phyloP scores from a whole-genome alignment of 2,329 filamentous ascomycete genomes.

The Cyphellophora attinorum region DNA sequence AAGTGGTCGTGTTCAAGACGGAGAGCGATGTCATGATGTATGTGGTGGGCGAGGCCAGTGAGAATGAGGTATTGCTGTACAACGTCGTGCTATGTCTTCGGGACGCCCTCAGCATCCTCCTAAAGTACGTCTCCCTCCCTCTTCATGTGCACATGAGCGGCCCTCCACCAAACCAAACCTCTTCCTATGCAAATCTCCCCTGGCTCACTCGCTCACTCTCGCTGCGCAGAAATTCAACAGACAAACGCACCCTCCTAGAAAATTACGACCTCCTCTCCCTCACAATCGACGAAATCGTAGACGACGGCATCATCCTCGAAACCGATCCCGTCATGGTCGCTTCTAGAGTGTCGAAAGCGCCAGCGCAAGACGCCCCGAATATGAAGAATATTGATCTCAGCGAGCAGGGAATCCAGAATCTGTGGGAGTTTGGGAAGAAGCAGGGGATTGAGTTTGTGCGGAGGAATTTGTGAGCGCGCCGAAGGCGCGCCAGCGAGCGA shows the following conservation, averaged over 20 bases:
- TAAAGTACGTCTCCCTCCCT: slow-evolving; percentile 60
- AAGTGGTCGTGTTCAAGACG: slow-evolving; percentile 94
- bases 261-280: slow-evolving; percentile 96
- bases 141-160: no score
- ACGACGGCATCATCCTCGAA: slow-evolving; percentile 94
- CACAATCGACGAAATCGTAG: slow-evolving; percentile 88
- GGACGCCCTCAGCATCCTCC: slow-evolving; percentile 79
- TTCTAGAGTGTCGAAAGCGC: slow-evolving; percentile 83
- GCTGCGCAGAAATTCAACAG: slow-evolving; percentile 88
- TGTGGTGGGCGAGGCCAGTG: slow-evolving; percentile 79
- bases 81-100: slow-evolving; percentile 86
- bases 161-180: neutral
- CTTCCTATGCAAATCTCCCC: no score
- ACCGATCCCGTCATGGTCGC: slow-evolving; percentile 92
- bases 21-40: slow-evolving; percentile 97
- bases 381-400: slow-evolving; percentile 91
- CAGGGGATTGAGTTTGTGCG: slow-evolving; percentile 86
- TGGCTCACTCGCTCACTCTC: no score
- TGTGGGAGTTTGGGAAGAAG: slow-evolving; percentile 86
- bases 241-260: slow-evolving; percentile 95
- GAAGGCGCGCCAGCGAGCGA: no score
- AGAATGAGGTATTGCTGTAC: slow-evolving; percentile 96
- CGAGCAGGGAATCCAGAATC: slow-evolving; percentile 88
- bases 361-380: slow-evolving; percentile 75
- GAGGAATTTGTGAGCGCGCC: slow-evolving; percentile 42